phyloP scores from a whole-genome alignment of 2,329 filamentous ascomycete species.

The Pleochaeta shiraiana region DNA sequence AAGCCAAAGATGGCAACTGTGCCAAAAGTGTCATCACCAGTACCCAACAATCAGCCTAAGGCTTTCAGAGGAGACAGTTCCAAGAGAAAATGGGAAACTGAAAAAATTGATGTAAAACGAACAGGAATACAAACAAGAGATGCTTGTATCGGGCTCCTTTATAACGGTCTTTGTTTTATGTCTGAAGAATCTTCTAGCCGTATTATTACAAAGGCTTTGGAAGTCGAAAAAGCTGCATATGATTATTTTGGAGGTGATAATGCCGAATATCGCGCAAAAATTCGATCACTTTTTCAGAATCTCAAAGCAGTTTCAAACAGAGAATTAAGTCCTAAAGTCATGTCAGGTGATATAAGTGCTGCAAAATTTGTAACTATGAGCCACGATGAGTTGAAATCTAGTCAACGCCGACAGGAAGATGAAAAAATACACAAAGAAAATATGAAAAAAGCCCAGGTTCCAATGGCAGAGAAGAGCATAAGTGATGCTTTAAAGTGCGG shows the following conservation, averaged over 20 bases:
- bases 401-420: conserved; percentile 57
- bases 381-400: conserved; percentile 77
- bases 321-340: conserved; percentile 51
- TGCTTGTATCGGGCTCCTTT: conserved; percentile 74
- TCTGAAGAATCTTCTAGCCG: conserved; percentile 49
- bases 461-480: conserved; percentile 78
- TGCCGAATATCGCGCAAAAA: conserved; percentile 62
- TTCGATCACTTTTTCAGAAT: conserved; percentile 84
- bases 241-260: conserved; percentile 46
- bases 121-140: conserved; percentile 58
- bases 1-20: conserved; percentile 15
- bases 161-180: conserved; percentile 61
- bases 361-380: conserved; percentile 68
- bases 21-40: conserved; percentile 16
- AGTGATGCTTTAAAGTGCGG: conserved; percentile 72
- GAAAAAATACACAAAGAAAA: conserved; percentile 68
- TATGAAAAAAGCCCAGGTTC: conserved; percentile 92
- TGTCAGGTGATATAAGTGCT: conserved; percentile 49
- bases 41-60: conserved; percentile 23
- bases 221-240: conserved; percentile 65
- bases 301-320: conserved; percentile 82
- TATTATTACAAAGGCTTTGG: conserved; percentile 53
- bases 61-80: conserved; percentile 43
- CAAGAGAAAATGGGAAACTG: conserved; percentile 63
- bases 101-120: conserved; percentile 55